Evolutionary conservation across 2,329 filamentous ascomycete species (phyloP), one percentile per base, ranked within the genome.

Genomic region (Colletotrichum paranaense): DNA sequence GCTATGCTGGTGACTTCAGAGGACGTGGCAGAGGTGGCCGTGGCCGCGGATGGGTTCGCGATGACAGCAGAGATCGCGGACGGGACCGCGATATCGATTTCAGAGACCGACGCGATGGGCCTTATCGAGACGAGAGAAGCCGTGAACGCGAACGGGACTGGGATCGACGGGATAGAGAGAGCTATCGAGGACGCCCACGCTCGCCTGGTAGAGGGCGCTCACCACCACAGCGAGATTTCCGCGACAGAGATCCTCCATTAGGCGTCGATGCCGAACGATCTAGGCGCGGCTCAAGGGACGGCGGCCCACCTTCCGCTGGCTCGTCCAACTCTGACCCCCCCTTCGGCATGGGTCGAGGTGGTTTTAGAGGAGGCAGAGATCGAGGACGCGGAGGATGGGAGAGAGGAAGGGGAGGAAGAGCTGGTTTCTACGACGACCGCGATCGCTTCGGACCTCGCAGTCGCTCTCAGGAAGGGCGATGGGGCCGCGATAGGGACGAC

Each of bases 251-350:
- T 77, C 81, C 84, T 1, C 91, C 91, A 0, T 85, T 91, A 38
- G 91, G 90, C 59, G 84, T 93, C 7, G 93, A 95, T 75, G 87
- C 91, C 8, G 91, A 92, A 71, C 88, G 93, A 71, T 90, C 91
- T 22, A 87, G 93, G 67, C 87, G 93, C 59, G 91, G 89, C 19
- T 94, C 93, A 9, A 88, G 93, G 78, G 93, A 95, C 77, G 93
- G 81, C 11, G 84, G 93, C 0, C 92, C 93, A 12, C 88, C 91
- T 26, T 93, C 92, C 1, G 92, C 92, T 22, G 92, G 92, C 5
- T 94, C 93, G 3, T 91, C 90, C 11, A 91, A 90, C 26, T 93
- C 93, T 0, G 93, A 95, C 74, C 88, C 90, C 14, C 86, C 89
- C 1, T 92, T 92, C 69, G 88, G 86, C 22, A 78, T 82, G 73